Evolutionary conservation across 495 filamentous ascomycete species (phyloP).

Genomic region (Aspergillus olivimuriae): DNA sequence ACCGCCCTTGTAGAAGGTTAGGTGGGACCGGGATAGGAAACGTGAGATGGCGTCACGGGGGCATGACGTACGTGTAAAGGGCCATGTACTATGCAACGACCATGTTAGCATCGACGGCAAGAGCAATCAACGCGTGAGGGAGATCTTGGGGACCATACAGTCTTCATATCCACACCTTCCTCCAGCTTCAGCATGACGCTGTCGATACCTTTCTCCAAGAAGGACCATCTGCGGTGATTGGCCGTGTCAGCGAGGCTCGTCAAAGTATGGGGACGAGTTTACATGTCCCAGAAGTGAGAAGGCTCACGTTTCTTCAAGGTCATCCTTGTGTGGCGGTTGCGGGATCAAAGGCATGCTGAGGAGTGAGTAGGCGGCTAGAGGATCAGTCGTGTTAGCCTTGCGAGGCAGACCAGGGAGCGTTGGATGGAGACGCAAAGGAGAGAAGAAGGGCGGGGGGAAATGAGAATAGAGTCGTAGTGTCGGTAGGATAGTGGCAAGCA

Average conservation of each 20-base stretch:
- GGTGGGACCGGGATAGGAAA: too few relatives aligned
- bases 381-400: too few relatives aligned
- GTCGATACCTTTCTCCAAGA: conserved; percentile 78
- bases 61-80: conserved; percentile 72
- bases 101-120: too few relatives aligned
- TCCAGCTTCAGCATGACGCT: conserved; percentile 89
- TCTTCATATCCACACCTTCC: conserved; percentile 86
- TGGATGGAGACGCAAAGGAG: conserved; percentile 3
- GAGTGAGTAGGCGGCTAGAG: not conserved
- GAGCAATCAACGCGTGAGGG: too few relatives aligned
- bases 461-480: too few relatives aligned
- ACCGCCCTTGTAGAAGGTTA: conserved; percentile 59
- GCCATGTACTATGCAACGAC: conserved; percentile 73
- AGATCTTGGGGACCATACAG: conserved; percentile 44
- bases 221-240: conserved; percentile 63
- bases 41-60: conserved; percentile 19
- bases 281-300: not conserved
- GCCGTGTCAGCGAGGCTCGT: too few relatives aligned
- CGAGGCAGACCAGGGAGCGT: not conserved
- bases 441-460: too few relatives aligned
- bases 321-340: conserved; percentile 66
- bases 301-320: conserved; percentile 75
- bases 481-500: too few relatives aligned
- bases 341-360: conserved; percentile 35
- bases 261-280: too few relatives aligned